Conservation (phyloP, 1,284 basidiomycete genomes). For the Afroboletus lepidellus region DNA sequence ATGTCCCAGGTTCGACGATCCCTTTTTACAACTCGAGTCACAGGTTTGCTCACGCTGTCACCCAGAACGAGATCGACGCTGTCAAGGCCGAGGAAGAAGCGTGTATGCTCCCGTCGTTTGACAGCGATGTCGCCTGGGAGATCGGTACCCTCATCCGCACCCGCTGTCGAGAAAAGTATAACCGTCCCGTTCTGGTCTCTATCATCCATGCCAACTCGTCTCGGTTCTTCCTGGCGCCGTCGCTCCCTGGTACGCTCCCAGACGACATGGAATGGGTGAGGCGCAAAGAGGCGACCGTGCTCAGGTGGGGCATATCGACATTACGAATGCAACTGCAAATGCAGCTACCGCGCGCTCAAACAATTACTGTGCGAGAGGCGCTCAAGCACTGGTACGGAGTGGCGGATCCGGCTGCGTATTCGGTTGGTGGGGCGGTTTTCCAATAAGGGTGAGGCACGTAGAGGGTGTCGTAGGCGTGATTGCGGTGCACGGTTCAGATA, state of each 20-base stretch:
- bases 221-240: slow-evolving; percentile 33
- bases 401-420: slow-evolving; percentile 5
- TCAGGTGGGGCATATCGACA: slow-evolving; percentile 33
- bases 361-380: not conserved
- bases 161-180: slow-evolving; percentile 11
- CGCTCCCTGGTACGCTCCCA: slow-evolving; percentile 30
- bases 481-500: slow-evolving; percentile 36
- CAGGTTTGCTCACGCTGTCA: too few species aligned
- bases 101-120: slow-evolving; percentile 21
- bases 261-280: slow-evolving; percentile 39
- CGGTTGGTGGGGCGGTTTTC: slow-evolving; percentile 24
- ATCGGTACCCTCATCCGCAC: slow-evolving; percentile 32
- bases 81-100: not conserved
- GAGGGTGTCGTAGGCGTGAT: slow-evolving; percentile 38
- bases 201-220: slow-evolving; percentile 31
- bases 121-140: slow-evolving; percentile 32
- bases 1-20: too few species aligned
- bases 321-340: slow-evolving; percentile 18
- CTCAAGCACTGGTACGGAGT: not conserved
- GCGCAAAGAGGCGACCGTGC: slow-evolving; percentile 37
- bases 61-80: too few species aligned
- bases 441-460: slow-evolving; percentile 33
- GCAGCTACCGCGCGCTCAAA: not conserved
- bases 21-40: too few species aligned
- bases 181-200: slow-evolving; percentile 9